These are phyloP conservation scores for Pelargonium nanum DNA, from an alignment of 345 rosid genomes.

Conservation along the genomic window DNA sequence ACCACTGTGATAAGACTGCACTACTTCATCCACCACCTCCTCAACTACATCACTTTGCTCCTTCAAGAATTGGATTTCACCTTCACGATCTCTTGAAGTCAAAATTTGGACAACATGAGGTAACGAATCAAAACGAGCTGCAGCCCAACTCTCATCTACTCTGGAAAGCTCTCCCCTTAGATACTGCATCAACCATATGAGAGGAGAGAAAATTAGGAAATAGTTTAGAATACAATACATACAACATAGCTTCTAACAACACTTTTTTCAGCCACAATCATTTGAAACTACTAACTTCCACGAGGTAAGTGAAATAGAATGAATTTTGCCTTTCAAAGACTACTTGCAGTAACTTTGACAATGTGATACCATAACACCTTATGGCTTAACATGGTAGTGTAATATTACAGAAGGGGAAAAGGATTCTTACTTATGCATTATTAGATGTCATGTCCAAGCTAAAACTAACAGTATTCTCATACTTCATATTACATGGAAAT, in stretches of 20 bases:
- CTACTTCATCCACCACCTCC: slow-evolving; percentile 99
- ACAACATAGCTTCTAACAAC: slow-evolving; percentile 3
- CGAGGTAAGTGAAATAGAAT: too few relatives aligned
- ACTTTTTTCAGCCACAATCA: neutral
- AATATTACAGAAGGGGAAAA: too few relatives aligned
- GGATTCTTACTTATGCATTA: too few relatives aligned
- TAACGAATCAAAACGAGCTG: slow-evolving; percentile 90
- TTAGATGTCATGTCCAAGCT: neutral
- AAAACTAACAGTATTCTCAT: neutral
- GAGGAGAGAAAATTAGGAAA: slow-evolving; percentile 11
- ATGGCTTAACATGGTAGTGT: too few relatives aligned
- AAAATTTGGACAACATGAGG: slow-evolving; percentile 93
- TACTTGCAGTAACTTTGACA: too few relatives aligned
- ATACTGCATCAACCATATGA: slow-evolving; percentile 42
- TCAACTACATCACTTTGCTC: slow-evolving; percentile 90
- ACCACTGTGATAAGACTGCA: slow-evolving; percentile 91
- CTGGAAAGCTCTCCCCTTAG: slow-evolving; percentile 71
- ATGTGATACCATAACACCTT: too few relatives aligned
- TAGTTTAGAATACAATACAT: slow-evolving; percentile 2
- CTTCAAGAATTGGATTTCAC: slow-evolving; percentile 59
- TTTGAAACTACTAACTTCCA: neutral
- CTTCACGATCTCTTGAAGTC: slow-evolving; percentile 92
- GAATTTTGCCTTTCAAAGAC: neutral
- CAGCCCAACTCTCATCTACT: slow-evolving; percentile 87
- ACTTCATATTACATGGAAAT: neutral